phyloP scores from a whole-genome alignment of 2,329 filamentous ascomycete genomes.

The Fusarium tanahbumbuense region DNA sequence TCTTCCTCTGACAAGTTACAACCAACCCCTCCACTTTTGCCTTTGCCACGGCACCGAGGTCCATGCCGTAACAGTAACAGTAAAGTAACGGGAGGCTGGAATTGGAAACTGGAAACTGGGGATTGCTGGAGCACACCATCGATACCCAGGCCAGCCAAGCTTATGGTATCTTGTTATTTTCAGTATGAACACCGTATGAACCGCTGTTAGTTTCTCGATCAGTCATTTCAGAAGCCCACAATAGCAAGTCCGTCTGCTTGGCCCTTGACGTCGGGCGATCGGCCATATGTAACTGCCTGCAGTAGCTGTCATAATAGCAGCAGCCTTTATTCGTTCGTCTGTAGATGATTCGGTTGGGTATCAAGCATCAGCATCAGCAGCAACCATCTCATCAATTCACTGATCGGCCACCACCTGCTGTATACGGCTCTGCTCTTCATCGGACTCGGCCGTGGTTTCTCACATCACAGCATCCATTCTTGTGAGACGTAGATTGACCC shows the following conservation, averaged over 20 bases:
- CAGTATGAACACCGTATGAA: not conserved
- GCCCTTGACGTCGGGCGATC: conserved; percentile 25
- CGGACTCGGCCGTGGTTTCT: not conserved
- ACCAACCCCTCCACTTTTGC: conserved; percentile 33
- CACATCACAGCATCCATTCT: conserved; percentile 8
- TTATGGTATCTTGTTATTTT: not conserved
- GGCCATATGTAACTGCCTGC: not conserved
- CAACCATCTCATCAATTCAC: conserved; percentile 23
- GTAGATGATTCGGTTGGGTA: not conserved
- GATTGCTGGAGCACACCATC: conserved; percentile 36
- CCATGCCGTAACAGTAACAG: conserved; percentile 9
- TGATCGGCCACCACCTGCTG: conserved; percentile 29
- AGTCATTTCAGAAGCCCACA: not conserved
- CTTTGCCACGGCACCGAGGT: conserved; percentile 27
- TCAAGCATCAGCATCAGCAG: conserved; percentile 4
- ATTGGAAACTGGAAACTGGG: conserved; percentile 15
- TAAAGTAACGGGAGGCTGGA: not conserved
- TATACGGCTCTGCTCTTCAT: conserved; percentile 16
- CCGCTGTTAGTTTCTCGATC: not conserved
- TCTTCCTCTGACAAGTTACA: not conserved
- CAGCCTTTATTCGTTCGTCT: not conserved
- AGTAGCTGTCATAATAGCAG: not conserved
- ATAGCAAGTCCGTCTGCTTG: not conserved
- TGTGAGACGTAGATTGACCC: conserved; percentile 2
- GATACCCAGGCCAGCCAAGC: conserved; percentile 25